Evolutionary conservation across 2,329 filamentous ascomycete genomes (phyloP).

Genomic region (Aspergillus brunneoviolaceus): DNA sequence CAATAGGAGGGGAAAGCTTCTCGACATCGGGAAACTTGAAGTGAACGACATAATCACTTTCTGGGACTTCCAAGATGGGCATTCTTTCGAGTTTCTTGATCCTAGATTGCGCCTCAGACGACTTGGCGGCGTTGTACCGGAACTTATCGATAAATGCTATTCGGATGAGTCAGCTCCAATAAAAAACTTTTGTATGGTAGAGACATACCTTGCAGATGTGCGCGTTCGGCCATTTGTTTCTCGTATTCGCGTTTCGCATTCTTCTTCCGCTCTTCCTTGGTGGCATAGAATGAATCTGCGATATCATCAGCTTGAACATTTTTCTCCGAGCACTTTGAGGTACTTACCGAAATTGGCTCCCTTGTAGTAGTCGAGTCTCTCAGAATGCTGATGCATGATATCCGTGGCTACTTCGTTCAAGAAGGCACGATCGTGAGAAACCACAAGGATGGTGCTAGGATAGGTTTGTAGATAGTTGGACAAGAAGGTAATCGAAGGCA

Average conservation of each 20-base stretch:
- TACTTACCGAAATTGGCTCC: conserved; percentile 77
- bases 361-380: conserved; percentile 97
- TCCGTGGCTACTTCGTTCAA: conserved; percentile 98
- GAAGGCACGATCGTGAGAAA: conserved; percentile 98
- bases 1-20: conserved; percentile 94
- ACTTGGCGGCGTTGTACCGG: conserved; percentile 98
- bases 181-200: background rate
- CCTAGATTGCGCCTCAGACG: conserved; percentile 93
- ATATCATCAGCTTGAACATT: conserved; percentile 19
- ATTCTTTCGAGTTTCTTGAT: conserved; percentile 99
- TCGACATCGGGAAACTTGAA: conserved; percentile 98
- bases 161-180: conserved; percentile 9
- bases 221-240: conserved; percentile 92
- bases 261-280: conserved; percentile 95
- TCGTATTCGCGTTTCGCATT: conserved; percentile 96
- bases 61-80: conserved; percentile 85
- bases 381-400: conserved; percentile 97
- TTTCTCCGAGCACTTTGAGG: background rate
- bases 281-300: conserved; percentile 87
- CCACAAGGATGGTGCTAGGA: conserved; percentile 90
- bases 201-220: conserved; percentile 71
- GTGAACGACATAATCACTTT: conserved; percentile 91
- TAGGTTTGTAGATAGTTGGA: conserved; percentile 92
- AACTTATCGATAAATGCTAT: conserved; percentile 97
- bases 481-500: conserved; percentile 98